Percentiles rank a stretch among this genome's conserved stretches.
These are phyloP conservation scores for Colletotrichum tofieldiae DNA, from an alignment of 2,329 filamentous ascomycete genomes.

Conservation along the genomic window DNA sequence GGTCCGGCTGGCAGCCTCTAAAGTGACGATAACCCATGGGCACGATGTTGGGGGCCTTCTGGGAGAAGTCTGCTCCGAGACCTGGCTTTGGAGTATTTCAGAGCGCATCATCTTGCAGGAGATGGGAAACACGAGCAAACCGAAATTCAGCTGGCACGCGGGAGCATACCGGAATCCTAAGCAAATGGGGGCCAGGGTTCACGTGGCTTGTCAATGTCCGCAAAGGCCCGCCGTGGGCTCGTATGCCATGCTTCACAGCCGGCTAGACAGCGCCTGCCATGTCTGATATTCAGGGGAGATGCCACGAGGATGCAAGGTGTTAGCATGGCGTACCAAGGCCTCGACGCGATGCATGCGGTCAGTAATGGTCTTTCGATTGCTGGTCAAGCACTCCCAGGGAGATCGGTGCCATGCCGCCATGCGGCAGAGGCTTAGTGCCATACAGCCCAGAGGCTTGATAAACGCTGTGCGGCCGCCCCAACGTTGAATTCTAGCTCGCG, in stretches of 20 bases:
- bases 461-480: neutral
- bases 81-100: neutral
- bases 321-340: neutral
- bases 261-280: neutral
- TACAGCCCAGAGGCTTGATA: constrained; percentile 11
- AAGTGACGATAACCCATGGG: too few relatives aligned
- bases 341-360: constrained; percentile 4
- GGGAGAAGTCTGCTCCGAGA: neutral
- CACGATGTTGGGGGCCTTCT: too few relatives aligned
- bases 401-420: constrained; percentile 4
- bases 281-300: neutral
- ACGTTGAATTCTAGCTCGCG: constrained; percentile 1
- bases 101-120: neutral
- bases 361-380: neutral
- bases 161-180: neutral
- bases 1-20: too few relatives aligned
- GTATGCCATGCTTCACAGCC: neutral
- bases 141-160: neutral
- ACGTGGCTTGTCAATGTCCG: neutral
- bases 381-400: constrained; percentile 2
- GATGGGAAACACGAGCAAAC: neutral
- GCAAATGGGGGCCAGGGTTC: neutral
- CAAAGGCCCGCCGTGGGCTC: neutral
- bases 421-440: constrained; percentile 19
- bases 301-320: constrained; percentile 2